Evolutionary conservation across 2,329 filamentous ascomycete species (phyloP), one percentile per base, ranked within the genome.

Genomic region (Beauveria brongniartii): DNA sequence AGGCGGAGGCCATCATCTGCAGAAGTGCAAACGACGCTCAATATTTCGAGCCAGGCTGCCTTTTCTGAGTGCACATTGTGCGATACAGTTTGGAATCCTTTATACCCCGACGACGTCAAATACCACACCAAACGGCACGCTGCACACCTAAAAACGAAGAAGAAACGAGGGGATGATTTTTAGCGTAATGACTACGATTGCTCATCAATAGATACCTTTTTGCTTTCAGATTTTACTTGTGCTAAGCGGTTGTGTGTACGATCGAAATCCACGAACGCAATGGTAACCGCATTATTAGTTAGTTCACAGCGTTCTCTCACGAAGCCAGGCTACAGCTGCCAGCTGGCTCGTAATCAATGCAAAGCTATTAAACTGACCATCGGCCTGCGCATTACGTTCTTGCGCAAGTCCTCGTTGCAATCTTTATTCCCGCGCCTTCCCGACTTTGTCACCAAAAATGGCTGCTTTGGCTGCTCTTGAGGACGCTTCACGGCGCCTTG

Each of bases 21-120:
- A 18, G 61, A 56, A 1, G 67, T 78, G 1, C 77, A 79, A 55
- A 78, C 74, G 1, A 78, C 76, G 1, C 69, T 78, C n/a, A 78
- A 78, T 40, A 67, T 79, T 2, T 77, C 77, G 0, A 69, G 71
- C 1, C 70, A 74, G 28, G 73, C 75, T 3, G 67, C 75, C 1
- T 78, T 78, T 62, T 72, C 74, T 2, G 76, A 79, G 59, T 79
- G 77, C 63, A 75, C 70, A 55, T 61, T 72, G 3, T 79, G 77
- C 63, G 69, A 77, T 56, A 77, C 71, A 1, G 73, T 78, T 8
- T 78, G 75, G 70, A 78, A 78, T 55, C 77, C 76, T 0, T 64
- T 77, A 5, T 75, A 74, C 59, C 75, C 76, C 3, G 73, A 73
- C 30, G 77, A 78, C 59, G 76, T 77, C 18, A 78, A 74, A 61